These are phyloP conservation scores for Aspergillus terreus DNA, from an alignment of 2,329 filamentous ascomycete genomes.

Conservation along the genomic window DNA sequence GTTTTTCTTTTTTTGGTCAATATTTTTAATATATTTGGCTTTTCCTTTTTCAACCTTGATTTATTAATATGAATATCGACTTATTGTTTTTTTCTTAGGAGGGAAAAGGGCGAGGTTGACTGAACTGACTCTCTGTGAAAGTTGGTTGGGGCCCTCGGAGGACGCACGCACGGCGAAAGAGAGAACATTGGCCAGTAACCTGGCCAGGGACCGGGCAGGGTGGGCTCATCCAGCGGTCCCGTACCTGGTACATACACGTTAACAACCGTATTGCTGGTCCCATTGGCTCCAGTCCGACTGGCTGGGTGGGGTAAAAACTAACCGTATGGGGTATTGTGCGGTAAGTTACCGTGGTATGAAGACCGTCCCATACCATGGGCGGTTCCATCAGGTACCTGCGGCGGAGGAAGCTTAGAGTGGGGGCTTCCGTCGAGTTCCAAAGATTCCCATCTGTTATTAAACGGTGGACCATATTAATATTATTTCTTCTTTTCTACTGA, in stretches of 20 bases:
- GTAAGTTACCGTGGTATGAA: slow-evolving; percentile 6
- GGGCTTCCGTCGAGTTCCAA: slow-evolving; percentile 15
- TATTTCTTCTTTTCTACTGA: not conserved
- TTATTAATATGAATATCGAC: slow-evolving; percentile 6
- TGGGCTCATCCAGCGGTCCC: not conserved
- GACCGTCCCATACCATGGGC: slow-evolving; percentile 5
- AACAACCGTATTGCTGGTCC: not conserved
- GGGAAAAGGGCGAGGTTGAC: no score
- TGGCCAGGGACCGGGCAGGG: slow-evolving; percentile 16
- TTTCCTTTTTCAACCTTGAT: not conserved
- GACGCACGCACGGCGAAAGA: slow-evolving; percentile 10
- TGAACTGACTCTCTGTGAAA: not conserved
- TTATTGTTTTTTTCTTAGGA: no score
- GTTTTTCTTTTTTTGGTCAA: not conserved
- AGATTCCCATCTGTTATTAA: slow-evolving; percentile 12
- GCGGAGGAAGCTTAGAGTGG: slow-evolving; percentile 2
- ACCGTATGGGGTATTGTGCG: not conserved
- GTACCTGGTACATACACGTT: slow-evolving; percentile 6
- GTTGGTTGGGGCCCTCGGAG: slow-evolving; percentile 13
- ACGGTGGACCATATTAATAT: not conserved
- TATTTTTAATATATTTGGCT: not conserved
- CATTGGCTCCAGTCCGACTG: not conserved
- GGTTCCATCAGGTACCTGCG: slow-evolving; percentile 1
- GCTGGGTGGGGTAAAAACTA: not conserved
- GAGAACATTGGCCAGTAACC: slow-evolving; percentile 16